Evolutionary conservation across 1,284 basidiomycete genomes (phyloP).

Genomic region (Psilocybe mexicana): DNA sequence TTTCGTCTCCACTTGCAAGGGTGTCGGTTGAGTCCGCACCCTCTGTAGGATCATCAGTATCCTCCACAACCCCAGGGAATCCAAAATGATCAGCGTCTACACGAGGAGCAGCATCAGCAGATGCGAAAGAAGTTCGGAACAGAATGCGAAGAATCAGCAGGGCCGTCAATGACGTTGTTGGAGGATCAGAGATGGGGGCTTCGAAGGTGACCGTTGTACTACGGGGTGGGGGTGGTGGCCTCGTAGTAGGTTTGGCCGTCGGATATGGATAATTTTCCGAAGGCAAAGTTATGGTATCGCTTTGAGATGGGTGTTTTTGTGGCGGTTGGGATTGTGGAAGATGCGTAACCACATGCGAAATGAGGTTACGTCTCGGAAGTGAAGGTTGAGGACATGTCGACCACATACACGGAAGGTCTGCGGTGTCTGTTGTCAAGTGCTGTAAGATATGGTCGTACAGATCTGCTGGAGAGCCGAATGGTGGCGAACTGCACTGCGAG

Average conservation of each 20-base stretch:
- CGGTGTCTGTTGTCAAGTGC: constrained; percentile 49
- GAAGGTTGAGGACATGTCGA: constrained; percentile 53
- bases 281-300: constrained; percentile 66
- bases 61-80: constrained; percentile 74
- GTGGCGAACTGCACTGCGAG: constrained; percentile 48
- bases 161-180: constrained; percentile 71
- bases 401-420: constrained; percentile 63
- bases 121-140: constrained; percentile 73
- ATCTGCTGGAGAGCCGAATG: constrained; percentile 52
- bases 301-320: constrained; percentile 62
- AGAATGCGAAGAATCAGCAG: constrained; percentile 74
- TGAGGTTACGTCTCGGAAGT: constrained; percentile 51
- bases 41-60: constrained; percentile 54
- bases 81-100: constrained; percentile 80
- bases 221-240: constrained; percentile 63
- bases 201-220: constrained; percentile 57
- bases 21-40: constrained; percentile 34
- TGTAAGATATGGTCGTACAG: constrained; percentile 70
- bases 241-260: constrained; percentile 56
- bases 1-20: constrained; percentile 44
- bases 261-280: constrained; percentile 55
- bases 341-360: constrained; percentile 73
- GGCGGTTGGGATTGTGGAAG: constrained; percentile 55
- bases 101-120: constrained; percentile 67
- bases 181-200: constrained; percentile 61